Evolutionary conservation across 75 land plant species (phyloP), one percentile per base, ranked within the genome.

Genomic region (Pinus taeda): DNA sequence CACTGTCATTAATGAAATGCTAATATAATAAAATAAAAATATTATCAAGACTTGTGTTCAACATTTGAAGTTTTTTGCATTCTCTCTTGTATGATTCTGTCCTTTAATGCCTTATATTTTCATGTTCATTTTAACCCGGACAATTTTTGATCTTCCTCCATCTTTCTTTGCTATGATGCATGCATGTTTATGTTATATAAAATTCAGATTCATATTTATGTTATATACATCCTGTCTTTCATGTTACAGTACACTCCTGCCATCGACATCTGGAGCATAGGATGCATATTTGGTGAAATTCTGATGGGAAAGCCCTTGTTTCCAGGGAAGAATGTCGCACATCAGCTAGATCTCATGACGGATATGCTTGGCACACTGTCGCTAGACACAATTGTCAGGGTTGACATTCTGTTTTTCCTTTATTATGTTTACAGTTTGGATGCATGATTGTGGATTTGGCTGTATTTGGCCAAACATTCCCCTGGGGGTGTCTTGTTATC

Each of bases 191-290:
- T 49, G 55, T 49, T 49, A 49, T 49, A 49, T 9, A 9, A 33
- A 33, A 33, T 33, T 33, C 33, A 33, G 33, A 33, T 33, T 33
- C 55, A 49, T 49, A 11, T 49, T 49, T 49, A 49, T 49, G 55
- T 49, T 49, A 49, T 49, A 49, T 9, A 9, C 55, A 49, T 49
- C 55, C 55, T 49, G 12, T 49, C 55, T 45, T 76, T 30, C 45
- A 30, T 33, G 71, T 55, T 71, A 21, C 77, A 83, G 85, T 83
- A 83, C 60, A 83, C 85, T 57, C 83, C 85, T 57, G 85, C 85
- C 49, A 80, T 83, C 60, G 85, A 83, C 65, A 80, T 83, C 37
- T 83, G 85, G 85, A 83, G 85, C 78, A 83, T 83, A 33, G 85
- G 85, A 26, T 83, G 83, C 76, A 83, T 83, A 75, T 83, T 83